Evolutionary conservation across 2,329 filamentous ascomycete species (phyloP).

Genomic region (Ustulina deusta): DNA sequence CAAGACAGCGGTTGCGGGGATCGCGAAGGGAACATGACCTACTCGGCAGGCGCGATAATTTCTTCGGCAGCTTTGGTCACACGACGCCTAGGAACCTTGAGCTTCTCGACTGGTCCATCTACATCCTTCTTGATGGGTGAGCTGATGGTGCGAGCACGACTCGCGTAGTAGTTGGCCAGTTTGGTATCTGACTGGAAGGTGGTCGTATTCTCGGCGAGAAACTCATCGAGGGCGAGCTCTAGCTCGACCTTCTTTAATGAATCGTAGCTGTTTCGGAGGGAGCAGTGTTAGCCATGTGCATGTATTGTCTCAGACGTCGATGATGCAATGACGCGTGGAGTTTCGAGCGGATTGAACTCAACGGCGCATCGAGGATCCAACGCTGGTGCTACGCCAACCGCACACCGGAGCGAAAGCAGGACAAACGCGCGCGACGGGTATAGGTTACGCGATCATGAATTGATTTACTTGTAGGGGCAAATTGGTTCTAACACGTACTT

Average conservation of each 20-base stretch:
- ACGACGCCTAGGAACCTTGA: slow-evolving; percentile 48
- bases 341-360: slow-evolving; percentile 37
- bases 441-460: neutral
- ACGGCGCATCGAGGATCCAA: slow-evolving; percentile 20
- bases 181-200: slow-evolving; percentile 72
- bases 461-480: slow-evolving; percentile 14
- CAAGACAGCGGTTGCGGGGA: neutral
- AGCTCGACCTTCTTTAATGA: slow-evolving; percentile 82
- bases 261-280: slow-evolving; percentile 68
- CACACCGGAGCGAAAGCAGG: neutral
- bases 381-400: slow-evolving; percentile 17
- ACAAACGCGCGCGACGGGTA: neutral
- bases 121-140: slow-evolving; percentile 62
- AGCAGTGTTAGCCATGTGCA: slow-evolving; percentile 43
- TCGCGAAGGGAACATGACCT: slow-evolving; percentile 71
- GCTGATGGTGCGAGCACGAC: slow-evolving; percentile 67
- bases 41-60: slow-evolving; percentile 77
- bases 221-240: slow-evolving; percentile 78
- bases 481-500: slow-evolving; percentile 68
- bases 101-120: slow-evolving; percentile 44
- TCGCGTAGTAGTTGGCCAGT: slow-evolving; percentile 81
- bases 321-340: slow-evolving; percentile 42
- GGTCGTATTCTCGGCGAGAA: slow-evolving; percentile 75
- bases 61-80: slow-evolving; percentile 66
- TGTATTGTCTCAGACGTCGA: slow-evolving; percentile 36